phyloP scores from a whole-genome alignment of 163 green algal species.

The Prototheca wickerhamii region DNA sequence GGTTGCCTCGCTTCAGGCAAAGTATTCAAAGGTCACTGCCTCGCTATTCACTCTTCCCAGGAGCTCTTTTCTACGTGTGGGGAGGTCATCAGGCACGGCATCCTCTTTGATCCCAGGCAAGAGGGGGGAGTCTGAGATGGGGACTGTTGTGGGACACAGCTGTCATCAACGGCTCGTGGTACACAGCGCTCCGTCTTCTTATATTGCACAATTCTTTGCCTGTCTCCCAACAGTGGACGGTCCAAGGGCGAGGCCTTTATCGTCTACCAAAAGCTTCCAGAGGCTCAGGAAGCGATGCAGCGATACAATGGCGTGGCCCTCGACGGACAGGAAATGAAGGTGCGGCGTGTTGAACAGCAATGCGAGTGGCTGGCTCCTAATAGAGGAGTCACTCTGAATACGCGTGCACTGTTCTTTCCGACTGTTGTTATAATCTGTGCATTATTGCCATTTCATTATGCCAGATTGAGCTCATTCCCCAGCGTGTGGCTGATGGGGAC shows the following conservation, averaged over 20 bases:
- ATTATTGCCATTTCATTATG: no score
- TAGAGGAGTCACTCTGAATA: background rate
- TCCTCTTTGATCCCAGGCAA: slow-evolving; percentile 16
- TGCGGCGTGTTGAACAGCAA: slow-evolving; percentile 26
- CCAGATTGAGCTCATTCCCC: slow-evolving; percentile 17
- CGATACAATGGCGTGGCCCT: slow-evolving; percentile 51
- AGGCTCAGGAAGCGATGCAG: slow-evolving; percentile 34
- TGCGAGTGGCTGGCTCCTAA: background rate
- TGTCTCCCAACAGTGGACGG: slow-evolving; percentile 29
- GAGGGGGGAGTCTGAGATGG: background rate
- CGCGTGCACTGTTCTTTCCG: background rate
- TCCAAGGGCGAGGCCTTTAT: slow-evolving; percentile 38
- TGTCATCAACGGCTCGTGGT: background rate
- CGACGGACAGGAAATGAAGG: slow-evolving; percentile 45
- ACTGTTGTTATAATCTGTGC: background rate
- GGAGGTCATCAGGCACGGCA: slow-evolving; percentile 8
- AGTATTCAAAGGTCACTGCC: background rate
- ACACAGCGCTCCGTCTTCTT: no score
- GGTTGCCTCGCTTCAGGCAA: background rate
- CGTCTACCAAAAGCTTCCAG: slow-evolving; percentile 30
- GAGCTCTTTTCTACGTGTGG: slow-evolving; percentile 37
- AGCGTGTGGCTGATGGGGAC: background rate
- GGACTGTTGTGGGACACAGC: background rate
- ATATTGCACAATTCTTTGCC: no score
- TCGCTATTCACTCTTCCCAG: slow-evolving; percentile 1